Conservation (phyloP, 495 filamentous ascomycete genomes). For the Lasiosphaeris hirsuta region DNA sequence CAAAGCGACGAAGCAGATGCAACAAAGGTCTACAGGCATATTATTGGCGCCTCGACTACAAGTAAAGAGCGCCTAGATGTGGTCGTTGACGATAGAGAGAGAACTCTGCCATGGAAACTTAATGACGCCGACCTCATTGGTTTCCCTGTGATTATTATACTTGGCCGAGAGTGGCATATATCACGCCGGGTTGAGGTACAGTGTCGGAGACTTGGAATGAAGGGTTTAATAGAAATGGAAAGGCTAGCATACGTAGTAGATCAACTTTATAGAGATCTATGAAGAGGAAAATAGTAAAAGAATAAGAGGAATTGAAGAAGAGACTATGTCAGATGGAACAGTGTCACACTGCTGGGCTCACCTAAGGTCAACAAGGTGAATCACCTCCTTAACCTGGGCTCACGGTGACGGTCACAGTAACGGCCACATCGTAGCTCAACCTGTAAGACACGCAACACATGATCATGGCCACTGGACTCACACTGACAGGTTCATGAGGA, state of each 20-base stretch:
- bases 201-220: slow-evolving; percentile 54
- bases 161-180: slow-evolving; percentile 71
- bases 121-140: slow-evolving; percentile 85
- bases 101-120: slow-evolving; percentile 75
- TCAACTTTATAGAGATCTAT: slow-evolving; percentile 10
- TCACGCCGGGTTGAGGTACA: slow-evolving; percentile 69
- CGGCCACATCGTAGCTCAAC: too few species aligned
- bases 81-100: slow-evolving; percentile 69
- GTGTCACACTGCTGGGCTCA: too few species aligned
- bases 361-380: too few species aligned
- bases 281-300: too few species aligned
- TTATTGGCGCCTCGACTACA: neutral
- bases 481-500: too few species aligned
- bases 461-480: too few species aligned
- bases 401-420: too few species aligned
- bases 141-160: slow-evolving; percentile 75
- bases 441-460: too few species aligned
- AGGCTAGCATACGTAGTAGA: slow-evolving; percentile 21
- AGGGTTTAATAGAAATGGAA: slow-evolving; percentile 24
- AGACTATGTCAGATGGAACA: too few species aligned
- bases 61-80: slow-evolving; percentile 45
- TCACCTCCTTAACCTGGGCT: too few species aligned
- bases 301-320: too few species aligned
- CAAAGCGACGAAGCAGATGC: slow-evolving; percentile 49
- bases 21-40: slow-evolving; percentile 54